Evolutionary conservation across 129 eudicot genomes (phyloP).

Genomic region (Ambrosia artemisiifolia): DNA sequence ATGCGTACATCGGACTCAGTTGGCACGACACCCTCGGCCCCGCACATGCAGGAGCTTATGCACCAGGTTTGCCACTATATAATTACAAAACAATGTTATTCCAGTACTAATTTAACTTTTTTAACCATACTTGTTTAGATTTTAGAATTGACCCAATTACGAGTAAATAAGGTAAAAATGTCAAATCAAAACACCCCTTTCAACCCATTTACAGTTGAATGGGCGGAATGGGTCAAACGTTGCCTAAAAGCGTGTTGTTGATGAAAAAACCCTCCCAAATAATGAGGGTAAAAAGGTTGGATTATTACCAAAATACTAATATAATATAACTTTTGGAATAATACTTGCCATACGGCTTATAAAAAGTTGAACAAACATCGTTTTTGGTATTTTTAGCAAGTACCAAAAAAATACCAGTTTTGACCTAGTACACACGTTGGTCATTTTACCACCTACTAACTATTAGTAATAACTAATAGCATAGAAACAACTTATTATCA

Average conservation of each 20-base stretch:
- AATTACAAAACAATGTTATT: no score
- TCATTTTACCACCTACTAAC: not conserved
- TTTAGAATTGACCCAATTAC: not conserved
- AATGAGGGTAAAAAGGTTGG: not conserved
- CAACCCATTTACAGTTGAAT: not conserved
- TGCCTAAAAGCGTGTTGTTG: no score
- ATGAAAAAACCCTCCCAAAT: not conserved
- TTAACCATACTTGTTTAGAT: not conserved
- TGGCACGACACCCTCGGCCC: no score
- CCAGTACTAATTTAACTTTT: not conserved
- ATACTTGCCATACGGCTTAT: not conserved
- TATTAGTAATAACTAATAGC: slow-evolving; percentile 9
- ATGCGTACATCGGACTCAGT: no score
- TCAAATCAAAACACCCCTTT: not conserved
- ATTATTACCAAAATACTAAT: no score
- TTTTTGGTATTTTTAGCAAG: no score
- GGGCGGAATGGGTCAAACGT: no score
- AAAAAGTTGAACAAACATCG: not conserved
- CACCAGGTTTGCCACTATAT: no score
- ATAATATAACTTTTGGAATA: not conserved
- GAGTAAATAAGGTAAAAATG: not conserved
- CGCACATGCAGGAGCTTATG: no score
- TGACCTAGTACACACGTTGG: not conserved
- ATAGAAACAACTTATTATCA: not conserved
- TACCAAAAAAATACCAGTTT: no score